These are phyloP conservation scores for Syzygium syzygioides DNA, from an alignment of 441 rosid genomes.

Conservation along the genomic window DNA sequence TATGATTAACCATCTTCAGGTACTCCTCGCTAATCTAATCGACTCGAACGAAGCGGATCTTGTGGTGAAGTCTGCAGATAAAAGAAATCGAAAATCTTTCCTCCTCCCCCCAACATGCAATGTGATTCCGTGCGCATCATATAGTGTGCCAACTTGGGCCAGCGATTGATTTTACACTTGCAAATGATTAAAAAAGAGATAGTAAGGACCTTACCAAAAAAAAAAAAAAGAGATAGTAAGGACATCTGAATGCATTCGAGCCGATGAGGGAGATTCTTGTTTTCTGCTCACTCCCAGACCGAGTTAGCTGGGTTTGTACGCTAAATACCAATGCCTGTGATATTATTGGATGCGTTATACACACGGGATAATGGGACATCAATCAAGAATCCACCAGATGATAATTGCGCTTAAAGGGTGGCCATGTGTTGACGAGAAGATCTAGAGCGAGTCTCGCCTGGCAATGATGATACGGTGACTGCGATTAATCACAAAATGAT, in stretches of 20 bases:
- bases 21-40: neutral
- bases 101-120: neutral
- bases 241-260: neutral
- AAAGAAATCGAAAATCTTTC: neutral
- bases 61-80: neutral
- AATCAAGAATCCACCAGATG: neutral
- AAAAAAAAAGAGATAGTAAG: neutral
- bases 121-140: neutral
- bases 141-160: neutral
- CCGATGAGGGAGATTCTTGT: neutral
- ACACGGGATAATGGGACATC: neutral
- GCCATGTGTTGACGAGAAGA: neutral
- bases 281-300: neutral
- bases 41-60: neutral
- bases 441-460: neutral
- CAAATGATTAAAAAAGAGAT: neutral
- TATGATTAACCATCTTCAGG: neutral
- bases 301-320: neutral
- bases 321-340: neutral
- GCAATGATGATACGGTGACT: neutral
- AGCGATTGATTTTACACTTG: neutral
- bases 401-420: neutral
- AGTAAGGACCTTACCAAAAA: neutral
- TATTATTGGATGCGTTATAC: neutral
- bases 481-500: neutral